Evolutionary conservation across 306 rosid species (phyloP).

Genomic region (Acacia melanoxylon): DNA sequence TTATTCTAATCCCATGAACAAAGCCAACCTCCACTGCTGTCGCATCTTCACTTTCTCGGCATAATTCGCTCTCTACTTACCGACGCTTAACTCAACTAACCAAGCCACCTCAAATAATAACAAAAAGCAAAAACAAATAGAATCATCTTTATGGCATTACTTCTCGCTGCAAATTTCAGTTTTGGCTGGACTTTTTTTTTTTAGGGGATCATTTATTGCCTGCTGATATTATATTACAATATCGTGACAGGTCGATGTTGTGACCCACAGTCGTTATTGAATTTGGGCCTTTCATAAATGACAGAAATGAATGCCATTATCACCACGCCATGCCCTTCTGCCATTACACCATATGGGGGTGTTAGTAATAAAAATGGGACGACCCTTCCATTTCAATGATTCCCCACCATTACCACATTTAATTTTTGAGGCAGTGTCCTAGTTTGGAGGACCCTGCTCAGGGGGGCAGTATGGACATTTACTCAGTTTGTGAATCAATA

Average conservation of each 20-base stretch:
- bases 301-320: constrained; percentile 26
- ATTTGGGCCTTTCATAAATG: constrained; percentile 35
- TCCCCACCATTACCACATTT: neutral
- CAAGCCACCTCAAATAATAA: constrained; percentile 18
- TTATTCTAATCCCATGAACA: constrained; percentile 3
- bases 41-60: constrained; percentile 33
- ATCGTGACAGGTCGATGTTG: neutral
- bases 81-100: constrained; percentile 30
- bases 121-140: constrained; percentile 6
- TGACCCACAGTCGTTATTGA: constrained; percentile 34
- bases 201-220: neutral
- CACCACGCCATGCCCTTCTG: neutral
- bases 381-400: neutral
- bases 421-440: neutral
- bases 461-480: constrained; percentile 1
- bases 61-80: constrained; percentile 6
- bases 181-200: neutral
- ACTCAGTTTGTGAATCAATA: neutral
- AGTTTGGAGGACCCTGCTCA: neutral
- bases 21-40: constrained; percentile 22
- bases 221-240: neutral
- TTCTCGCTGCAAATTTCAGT: neutral
- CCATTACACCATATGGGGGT: constrained; percentile 8
- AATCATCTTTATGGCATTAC: neutral
- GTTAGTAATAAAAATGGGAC: neutral